Evolutionary conservation across 371 early-diverging fungal genomes (phyloP).

Genomic region (Mortierella sp.): DNA sequence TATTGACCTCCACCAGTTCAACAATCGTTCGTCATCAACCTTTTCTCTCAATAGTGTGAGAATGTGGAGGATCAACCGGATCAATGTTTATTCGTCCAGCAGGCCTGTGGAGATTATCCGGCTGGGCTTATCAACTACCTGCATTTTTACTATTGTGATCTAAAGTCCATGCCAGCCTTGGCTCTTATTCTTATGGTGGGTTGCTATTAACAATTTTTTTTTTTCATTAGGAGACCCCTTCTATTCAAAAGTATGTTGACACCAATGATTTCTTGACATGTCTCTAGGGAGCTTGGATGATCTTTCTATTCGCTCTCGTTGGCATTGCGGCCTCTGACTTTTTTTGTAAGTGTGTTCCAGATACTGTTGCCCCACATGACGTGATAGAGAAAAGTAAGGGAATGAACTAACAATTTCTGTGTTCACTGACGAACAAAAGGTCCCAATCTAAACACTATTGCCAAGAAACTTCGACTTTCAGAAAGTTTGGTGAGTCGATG

Average conservation of each 20-base stretch:
- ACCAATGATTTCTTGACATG: too few relatives aligned
- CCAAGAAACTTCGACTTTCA: constrained; percentile 65
- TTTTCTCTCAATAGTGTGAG: constrained; percentile 55
- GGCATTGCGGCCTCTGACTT: constrained; percentile 76
- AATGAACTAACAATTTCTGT: background rate
- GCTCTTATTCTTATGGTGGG: constrained; percentile 60
- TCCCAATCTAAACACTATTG: constrained; percentile 73
- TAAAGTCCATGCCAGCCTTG: constrained; percentile 55
- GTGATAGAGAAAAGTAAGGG: too few relatives aligned
- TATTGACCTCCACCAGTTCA: too few relatives aligned
- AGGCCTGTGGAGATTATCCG: constrained; percentile 58
- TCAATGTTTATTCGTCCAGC: constrained; percentile 62
- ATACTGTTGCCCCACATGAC: too few relatives aligned
- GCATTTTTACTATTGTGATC: constrained; percentile 65
- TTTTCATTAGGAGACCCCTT: too few relatives aligned
- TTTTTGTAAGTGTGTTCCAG: constrained; percentile 57
- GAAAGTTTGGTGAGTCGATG: constrained; percentile 64
- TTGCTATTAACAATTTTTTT: background rate
- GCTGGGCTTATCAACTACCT: constrained; percentile 69
- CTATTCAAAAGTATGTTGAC: too few relatives aligned
- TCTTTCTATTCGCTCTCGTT: constrained; percentile 71
- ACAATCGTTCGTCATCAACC: too few relatives aligned
- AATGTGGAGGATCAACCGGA: constrained; percentile 58
- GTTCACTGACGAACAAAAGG: constrained; percentile 33
- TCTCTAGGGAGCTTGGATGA: constrained; percentile 61